phyloP scores from a whole-genome alignment of 2,329 filamentous ascomycete genomes.

The Diaporthe eres region DNA sequence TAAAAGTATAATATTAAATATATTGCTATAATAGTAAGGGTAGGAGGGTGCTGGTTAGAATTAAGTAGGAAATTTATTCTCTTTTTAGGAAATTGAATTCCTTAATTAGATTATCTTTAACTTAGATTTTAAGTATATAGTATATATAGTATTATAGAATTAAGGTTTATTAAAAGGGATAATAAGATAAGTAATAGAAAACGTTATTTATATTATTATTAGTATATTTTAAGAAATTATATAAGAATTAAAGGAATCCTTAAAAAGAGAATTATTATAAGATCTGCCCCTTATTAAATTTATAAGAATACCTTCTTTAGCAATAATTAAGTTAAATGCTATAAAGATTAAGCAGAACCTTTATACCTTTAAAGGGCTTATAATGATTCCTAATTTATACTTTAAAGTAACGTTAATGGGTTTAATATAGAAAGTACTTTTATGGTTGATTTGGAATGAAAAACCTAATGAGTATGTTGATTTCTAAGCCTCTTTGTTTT shows the following conservation, averaged over 20 bases:
- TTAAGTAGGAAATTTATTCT: no score
- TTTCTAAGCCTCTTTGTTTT: neutral
- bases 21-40: no score
- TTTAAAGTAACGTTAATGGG: neutral
- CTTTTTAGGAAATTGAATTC: neutral
- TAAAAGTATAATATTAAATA: no score
- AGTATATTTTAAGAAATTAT: neutral
- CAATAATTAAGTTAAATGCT: no score
- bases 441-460: neutral
- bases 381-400: no score
- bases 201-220: neutral
- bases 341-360: no score
- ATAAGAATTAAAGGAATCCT: neutral
- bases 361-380: no score
- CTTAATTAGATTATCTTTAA: neutral
- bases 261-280: neutral
- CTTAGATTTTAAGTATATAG: neutral
- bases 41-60: no score
- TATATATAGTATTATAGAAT: neutral
- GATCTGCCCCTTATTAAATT: neutral
- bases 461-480: neutral
- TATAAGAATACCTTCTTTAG: neutral
- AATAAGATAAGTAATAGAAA: neutral
- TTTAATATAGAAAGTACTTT: neutral
- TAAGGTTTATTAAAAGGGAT: neutral